These are phyloP conservation scores for Solanum hybrid DNA, from an alignment of 305 asterid genomes.

Conservation along the genomic window DNA sequence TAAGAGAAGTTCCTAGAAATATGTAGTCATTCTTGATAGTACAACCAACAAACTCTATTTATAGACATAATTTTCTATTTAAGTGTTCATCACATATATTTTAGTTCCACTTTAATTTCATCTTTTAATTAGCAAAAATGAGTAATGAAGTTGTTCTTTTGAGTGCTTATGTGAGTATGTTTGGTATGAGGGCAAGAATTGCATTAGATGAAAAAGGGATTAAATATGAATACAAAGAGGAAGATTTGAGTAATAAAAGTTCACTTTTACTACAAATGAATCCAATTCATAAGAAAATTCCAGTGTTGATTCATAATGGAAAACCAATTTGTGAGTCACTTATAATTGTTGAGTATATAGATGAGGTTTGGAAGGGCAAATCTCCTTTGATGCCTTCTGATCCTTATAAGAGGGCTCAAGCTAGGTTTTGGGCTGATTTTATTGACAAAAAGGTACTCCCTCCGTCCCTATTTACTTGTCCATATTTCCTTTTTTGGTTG, in stretches of 20 bases:
- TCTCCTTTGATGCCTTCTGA: conserved; percentile 8
- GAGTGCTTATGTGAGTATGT: neutral
- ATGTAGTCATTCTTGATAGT: neutral
- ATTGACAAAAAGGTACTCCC: conserved; percentile 19
- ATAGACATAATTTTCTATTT: neutral
- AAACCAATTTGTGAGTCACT: conserved; percentile 13
- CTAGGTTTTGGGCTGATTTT: conserved; percentile 17
- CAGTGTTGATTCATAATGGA: conserved; percentile 5
- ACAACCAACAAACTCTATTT: neutral
- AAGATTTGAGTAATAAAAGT: conserved; percentile 2
- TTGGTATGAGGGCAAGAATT: neutral
- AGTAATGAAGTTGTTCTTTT: conserved; percentile 2
- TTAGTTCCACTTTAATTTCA: neutral
- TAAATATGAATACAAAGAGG: neutral
- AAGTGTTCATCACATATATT: neutral
- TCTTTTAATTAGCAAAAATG: neutral
- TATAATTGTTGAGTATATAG: conserved; percentile 2
- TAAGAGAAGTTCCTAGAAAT: neutral
- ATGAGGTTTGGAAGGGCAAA: conserved; percentile 14
- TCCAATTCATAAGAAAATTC: conserved; percentile 4
- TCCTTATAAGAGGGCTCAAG: conserved; percentile 11
- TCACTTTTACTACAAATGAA: neutral
- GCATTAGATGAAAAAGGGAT: neutral
- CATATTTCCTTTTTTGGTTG: too few relatives aligned
- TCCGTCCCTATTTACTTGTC: too few relatives aligned